Percentiles rank a stretch among this genome's conserved stretches.
These are phyloP conservation scores for Sporisorium reilianum DNA, from an alignment of 1,284 basidiomycete genomes.

Conservation along the genomic window DNA sequence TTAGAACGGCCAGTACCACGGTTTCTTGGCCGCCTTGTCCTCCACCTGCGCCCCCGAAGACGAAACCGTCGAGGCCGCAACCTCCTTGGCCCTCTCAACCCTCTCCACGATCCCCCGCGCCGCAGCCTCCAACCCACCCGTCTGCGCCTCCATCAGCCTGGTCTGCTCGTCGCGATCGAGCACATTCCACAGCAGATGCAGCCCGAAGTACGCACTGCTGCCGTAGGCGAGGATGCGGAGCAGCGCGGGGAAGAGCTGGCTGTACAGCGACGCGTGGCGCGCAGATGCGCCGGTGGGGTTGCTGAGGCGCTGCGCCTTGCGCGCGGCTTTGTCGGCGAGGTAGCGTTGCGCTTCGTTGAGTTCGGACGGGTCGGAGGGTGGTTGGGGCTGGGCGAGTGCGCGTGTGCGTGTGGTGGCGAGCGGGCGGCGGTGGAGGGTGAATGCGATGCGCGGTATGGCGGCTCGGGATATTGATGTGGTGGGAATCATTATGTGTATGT, in stretches of 20 bases:
- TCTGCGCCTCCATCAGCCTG: slow-evolving; percentile 36
- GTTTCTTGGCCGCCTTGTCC: not conserved
- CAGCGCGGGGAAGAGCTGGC: slow-evolving; percentile 61
- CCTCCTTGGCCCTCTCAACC: slow-evolving; percentile 19
- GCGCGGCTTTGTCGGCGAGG: slow-evolving; percentile 40
- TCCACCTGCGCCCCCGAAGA: no score
- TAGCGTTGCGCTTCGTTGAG: slow-evolving; percentile 47
- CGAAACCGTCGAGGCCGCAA: not conserved
- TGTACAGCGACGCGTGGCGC: slow-evolving; percentile 59
- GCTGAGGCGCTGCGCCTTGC: slow-evolving; percentile 10
- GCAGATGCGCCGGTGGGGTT: slow-evolving; percentile 36
- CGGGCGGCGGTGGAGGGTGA: not conserved
- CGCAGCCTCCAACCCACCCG: slow-evolving; percentile 29
- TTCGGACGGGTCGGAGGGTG: slow-evolving; percentile 12
- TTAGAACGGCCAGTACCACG: slow-evolving; percentile 41
- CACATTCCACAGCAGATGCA: slow-evolving; percentile 63
- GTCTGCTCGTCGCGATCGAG: slow-evolving; percentile 58
- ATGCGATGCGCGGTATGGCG: not conserved
- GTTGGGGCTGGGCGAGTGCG: slow-evolving; percentile 11
- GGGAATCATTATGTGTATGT: slow-evolving; percentile 10
- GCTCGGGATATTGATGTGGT: not conserved
- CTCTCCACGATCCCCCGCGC: slow-evolving; percentile 35
- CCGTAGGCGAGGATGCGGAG: slow-evolving; percentile 65
- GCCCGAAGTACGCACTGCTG: slow-evolving; percentile 62
- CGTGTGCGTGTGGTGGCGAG: slow-evolving; percentile 9